These are phyloP conservation scores for Aspergillus cavernicola DNA, from an alignment of 495 filamentous ascomycete species.

Conservation along the genomic window DNA sequence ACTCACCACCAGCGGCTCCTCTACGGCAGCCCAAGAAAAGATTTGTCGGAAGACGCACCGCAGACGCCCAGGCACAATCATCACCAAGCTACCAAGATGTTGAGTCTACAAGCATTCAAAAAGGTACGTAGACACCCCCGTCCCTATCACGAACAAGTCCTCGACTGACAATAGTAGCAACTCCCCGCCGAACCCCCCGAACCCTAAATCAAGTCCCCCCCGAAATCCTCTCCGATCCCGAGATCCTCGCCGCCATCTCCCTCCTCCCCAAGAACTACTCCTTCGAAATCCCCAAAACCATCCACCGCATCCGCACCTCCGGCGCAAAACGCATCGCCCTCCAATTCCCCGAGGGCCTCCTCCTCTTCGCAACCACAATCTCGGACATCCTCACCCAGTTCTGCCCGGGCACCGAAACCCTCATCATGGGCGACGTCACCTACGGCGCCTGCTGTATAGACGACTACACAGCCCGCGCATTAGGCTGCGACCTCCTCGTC, in stretches of 20 bases:
- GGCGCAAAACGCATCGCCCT: slow-evolving; percentile 77
- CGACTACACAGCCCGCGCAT: slow-evolving; percentile 91
- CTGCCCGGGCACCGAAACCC: slow-evolving; percentile 82
- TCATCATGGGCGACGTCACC: slow-evolving; percentile 99
- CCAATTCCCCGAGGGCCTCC: slow-evolving; percentile 93
- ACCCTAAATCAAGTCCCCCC: slow-evolving; percentile 85
- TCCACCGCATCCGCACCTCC: slow-evolving; percentile 82
- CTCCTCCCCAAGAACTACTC: slow-evolving; percentile 92
- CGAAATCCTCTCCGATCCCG: slow-evolving; percentile 79
- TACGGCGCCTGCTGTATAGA: slow-evolving; percentile 99
- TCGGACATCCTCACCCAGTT: slow-evolving; percentile 95
- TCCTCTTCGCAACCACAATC: slow-evolving; percentile 95
- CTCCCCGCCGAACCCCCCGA: slow-evolving; percentile 64
- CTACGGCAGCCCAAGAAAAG: slow-evolving; percentile 65
- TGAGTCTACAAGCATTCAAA: slow-evolving; percentile 53
- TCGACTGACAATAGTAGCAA: slow-evolving; percentile 36
- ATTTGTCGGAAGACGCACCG: slow-evolving; percentile 70
- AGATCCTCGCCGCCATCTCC: slow-evolving; percentile 83
- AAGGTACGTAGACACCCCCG: slow-evolving; percentile 21
- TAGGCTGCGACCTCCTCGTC: slow-evolving; percentile 91
- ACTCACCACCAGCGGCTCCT: slow-evolving; percentile 10
- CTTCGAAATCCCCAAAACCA: slow-evolving; percentile 97
- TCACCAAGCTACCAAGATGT: slow-evolving; percentile 51
- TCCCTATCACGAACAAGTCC: neutral
- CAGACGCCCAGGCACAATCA: slow-evolving; percentile 48